Evolutionary conservation across 2,329 filamentous ascomycete species (phyloP).

Genomic region (Capronia americana): DNA sequence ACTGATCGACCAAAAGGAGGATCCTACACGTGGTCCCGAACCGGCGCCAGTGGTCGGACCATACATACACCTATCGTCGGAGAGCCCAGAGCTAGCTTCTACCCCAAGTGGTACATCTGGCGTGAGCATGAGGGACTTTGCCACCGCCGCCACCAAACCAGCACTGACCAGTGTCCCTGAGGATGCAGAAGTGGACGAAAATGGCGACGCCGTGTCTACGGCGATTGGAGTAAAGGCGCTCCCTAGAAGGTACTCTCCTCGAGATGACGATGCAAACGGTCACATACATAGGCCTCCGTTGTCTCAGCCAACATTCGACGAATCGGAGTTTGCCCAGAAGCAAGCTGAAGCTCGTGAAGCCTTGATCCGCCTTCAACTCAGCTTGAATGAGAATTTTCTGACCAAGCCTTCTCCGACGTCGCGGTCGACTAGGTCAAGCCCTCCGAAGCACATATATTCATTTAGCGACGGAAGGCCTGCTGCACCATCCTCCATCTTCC

Average conservation of each 20-base stretch:
- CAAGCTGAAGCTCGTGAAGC: slow-evolving; percentile 39
- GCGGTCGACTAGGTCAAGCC: slow-evolving; percentile 19
- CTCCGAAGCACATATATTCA: slow-evolving; percentile 20
- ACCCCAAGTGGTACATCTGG: slow-evolving; percentile 25
- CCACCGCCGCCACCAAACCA: slow-evolving; percentile 26
- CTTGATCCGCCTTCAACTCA: slow-evolving; percentile 38
- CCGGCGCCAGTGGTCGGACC: slow-evolving; percentile 6
- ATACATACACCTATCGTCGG: slow-evolving; percentile 19
- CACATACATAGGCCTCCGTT: not conserved
- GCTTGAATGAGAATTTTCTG: slow-evolving; percentile 37
- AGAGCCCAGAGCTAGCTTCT: slow-evolving; percentile 20
- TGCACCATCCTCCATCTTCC: slow-evolving; percentile 32
- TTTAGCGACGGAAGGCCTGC: slow-evolving; percentile 29
- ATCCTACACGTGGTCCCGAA: not conserved
- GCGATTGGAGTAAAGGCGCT: not conserved
- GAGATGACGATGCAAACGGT: slow-evolving; percentile 4
- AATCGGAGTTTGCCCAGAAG: slow-evolving; percentile 37
- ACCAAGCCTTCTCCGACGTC: slow-evolving; percentile 20
- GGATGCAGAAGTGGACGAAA: slow-evolving; percentile 21
- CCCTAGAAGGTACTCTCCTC: not conserved
- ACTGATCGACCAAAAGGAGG: not conserved
- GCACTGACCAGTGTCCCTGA: slow-evolving; percentile 28
- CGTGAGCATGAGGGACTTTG: slow-evolving; percentile 37
- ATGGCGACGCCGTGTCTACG: slow-evolving; percentile 9
- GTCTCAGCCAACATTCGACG: slow-evolving; percentile 35